phyloP scores from a whole-genome alignment of 2,329 filamentous ascomycete species.

The Trichoderma sp. region DNA sequence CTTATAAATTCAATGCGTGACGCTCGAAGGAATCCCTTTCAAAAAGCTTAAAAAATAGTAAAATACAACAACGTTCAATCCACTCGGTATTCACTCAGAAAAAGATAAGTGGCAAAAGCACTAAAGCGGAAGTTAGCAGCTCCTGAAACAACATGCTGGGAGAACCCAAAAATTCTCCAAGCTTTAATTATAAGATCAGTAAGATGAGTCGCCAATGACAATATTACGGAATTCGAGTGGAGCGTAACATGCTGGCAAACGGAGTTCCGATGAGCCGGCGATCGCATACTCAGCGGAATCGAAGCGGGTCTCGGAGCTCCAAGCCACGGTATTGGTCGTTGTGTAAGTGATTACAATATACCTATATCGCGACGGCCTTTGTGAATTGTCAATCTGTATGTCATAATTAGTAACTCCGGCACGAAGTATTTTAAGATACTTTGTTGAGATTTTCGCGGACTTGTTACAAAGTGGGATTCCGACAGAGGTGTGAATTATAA shows the following conservation, averaged over 20 bases:
- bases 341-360: not conserved
- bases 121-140: not conserved
- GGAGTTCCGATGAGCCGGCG: conserved; percentile 3
- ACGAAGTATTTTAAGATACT: too few relatives aligned
- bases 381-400: not conserved
- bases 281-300: not conserved
- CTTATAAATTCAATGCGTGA: too few relatives aligned
- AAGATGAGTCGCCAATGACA: not conserved
- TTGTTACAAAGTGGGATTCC: not conserved
- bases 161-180: rapidly evolving
- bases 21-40: too few relatives aligned
- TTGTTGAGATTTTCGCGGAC: not conserved
- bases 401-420: not conserved
- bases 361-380: not conserved
- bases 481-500: not conserved
- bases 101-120: too few relatives aligned
- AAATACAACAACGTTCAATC: too few relatives aligned
- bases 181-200: not conserved
- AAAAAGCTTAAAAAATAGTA: too few relatives aligned
- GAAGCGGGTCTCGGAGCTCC: conserved; percentile 6
- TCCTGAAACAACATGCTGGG: not conserved
- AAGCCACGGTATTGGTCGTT: not conserved
- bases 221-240: not conserved
- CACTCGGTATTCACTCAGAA: too few relatives aligned
- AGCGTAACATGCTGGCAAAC: not conserved